A percentile compares a stretch with the other conserved stretches of the same genome.
Evolutionary conservation across 495 filamentous ascomycete genomes (phyloP).

Genomic region (Rostrohypoxylon terebratum): DNA sequence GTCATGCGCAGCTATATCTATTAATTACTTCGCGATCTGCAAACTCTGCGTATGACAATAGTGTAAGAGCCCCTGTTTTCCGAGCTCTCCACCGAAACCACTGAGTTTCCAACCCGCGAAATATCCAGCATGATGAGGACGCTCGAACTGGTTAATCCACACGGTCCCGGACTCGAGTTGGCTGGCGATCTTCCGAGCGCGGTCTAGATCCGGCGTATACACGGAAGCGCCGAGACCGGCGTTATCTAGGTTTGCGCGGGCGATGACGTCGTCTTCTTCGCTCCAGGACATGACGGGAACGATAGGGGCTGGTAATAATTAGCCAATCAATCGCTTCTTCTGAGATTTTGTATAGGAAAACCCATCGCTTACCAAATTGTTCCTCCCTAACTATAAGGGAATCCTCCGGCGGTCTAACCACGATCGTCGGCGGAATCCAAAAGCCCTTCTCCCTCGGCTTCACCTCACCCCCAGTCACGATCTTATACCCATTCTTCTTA

Average conservation of each 20-base stretch:
- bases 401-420: slow-evolving; percentile 61
- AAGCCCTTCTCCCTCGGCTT: slow-evolving; percentile 54
- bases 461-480: slow-evolving; percentile 54
- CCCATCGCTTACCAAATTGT: slow-evolving; percentile 57
- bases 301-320: slow-evolving; percentile 58
- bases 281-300: slow-evolving; percentile 67
- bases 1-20: neutral
- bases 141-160: slow-evolving; percentile 68
- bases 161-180: slow-evolving; percentile 67
- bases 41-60: slow-evolving; percentile 69
- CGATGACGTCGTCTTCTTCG: slow-evolving; percentile 69
- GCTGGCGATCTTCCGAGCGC: slow-evolving; percentile 62
- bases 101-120: slow-evolving; percentile 75
- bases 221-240: slow-evolving; percentile 69
- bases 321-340: neutral
- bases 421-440: slow-evolving; percentile 63
- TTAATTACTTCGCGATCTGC: slow-evolving; percentile 51
- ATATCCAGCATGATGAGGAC: slow-evolving; percentile 63
- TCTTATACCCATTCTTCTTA: slow-evolving; percentile 58
- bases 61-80: slow-evolving; percentile 66
- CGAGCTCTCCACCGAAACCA: slow-evolving; percentile 74
- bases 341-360: neutral
- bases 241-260: slow-evolving; percentile 66
- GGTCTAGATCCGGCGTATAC: slow-evolving; percentile 64
- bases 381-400: slow-evolving; percentile 60